Evolutionary conservation across 2,329 filamentous ascomycete species (phyloP), one percentile per base, ranked within the genome.

Genomic region (Thielaviopsis ethacetica): DNA sequence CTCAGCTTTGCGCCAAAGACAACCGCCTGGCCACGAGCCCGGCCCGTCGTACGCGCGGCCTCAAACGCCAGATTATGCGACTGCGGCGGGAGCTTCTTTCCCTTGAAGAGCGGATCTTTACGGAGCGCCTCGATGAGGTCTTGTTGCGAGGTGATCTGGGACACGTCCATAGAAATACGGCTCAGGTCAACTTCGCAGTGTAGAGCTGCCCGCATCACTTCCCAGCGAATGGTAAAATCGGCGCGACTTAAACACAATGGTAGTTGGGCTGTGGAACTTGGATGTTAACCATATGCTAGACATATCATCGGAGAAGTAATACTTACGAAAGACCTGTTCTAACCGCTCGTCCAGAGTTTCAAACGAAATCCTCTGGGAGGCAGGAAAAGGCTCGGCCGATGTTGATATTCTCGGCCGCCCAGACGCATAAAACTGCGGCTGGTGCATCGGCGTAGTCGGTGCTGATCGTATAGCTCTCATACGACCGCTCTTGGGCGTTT

Each of bases 191-290:
- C 69, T 0, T 65, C 66, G 60, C 77, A 80, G 49, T 76, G 69
- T 0, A 74, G 63, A 0, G 75, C 73, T 19, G 76, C 71, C 12
- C 79, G 72, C 0, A 73, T 72, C 0, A 79, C 65, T 59, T 82
- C 79, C 79, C 78, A 82, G 3, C 73, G 64, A 5, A 81, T 69
- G 1, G 72, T 71, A 2, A 81, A 68, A 0, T 78, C 76, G 0
- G 75, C 77, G 15, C 38, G 5, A 26, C 9, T 52, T 53, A 54
- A 38, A 15, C 34, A 30, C 38, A 53, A 21, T 4, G 5, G 17
- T n/a, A 47, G 6, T 6, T 44, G 2, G 17, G 38, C 38, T 44
- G 15, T 44, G 2, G 38, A 44, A n/a, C 17, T 50, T 38, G 38
- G 38, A 21, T 54, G 49, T 17, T 9, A 21, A 21, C 30, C 10